These are phyloP conservation scores for Botryotinia convoluta DNA, from an alignment of 2,329 filamentous ascomycete species.

Conservation along the genomic window DNA sequence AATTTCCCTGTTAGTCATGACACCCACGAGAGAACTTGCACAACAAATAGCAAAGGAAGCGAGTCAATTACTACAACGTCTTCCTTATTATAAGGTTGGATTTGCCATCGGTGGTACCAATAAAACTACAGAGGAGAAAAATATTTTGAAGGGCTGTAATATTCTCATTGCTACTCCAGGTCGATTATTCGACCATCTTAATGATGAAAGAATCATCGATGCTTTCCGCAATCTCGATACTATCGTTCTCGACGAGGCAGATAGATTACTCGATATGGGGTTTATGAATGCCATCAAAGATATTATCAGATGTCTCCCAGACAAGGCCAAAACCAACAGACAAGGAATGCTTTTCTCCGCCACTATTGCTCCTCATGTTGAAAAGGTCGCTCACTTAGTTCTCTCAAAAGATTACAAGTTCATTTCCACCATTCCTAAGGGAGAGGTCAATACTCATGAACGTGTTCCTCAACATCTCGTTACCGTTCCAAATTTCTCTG, in stretches of 20 bases:
- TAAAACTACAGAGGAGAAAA: constrained; percentile 65
- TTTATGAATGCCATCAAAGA: constrained; percentile 64
- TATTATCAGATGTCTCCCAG: constrained; percentile 63
- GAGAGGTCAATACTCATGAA: constrained; percentile 83
- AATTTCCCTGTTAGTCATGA: constrained; percentile 69
- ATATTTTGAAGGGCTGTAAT: constrained; percentile 77
- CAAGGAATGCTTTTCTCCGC: constrained; percentile 96
- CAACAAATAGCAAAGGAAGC: constrained; percentile 82
- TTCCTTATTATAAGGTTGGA: constrained; percentile 50
- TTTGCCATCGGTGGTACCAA: constrained; percentile 90
- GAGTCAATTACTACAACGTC: constrained; percentile 38
- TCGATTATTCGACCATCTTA: constrained; percentile 71
- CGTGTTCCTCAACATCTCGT: constrained; percentile 79
- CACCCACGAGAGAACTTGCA: constrained; percentile 77
- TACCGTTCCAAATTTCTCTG: constrained; percentile 65
- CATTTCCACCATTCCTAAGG: constrained; percentile 78
- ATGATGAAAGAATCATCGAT: constrained; percentile 50
- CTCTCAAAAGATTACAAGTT: constrained; percentile 80
- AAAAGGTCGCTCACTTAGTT: constrained; percentile 75
- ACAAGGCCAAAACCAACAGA: constrained; percentile 59
- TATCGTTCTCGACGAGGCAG: constrained; percentile 93
- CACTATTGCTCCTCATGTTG: constrained; percentile 81
- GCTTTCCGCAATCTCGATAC: constrained; percentile 68
- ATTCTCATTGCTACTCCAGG: constrained; percentile 89
- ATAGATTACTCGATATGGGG: constrained; percentile 96